Evolutionary conservation across 2,329 filamentous ascomycete genomes (phyloP), one percentile per base, ranked within the genome.

Genomic region (Knufia petricola): DNA sequence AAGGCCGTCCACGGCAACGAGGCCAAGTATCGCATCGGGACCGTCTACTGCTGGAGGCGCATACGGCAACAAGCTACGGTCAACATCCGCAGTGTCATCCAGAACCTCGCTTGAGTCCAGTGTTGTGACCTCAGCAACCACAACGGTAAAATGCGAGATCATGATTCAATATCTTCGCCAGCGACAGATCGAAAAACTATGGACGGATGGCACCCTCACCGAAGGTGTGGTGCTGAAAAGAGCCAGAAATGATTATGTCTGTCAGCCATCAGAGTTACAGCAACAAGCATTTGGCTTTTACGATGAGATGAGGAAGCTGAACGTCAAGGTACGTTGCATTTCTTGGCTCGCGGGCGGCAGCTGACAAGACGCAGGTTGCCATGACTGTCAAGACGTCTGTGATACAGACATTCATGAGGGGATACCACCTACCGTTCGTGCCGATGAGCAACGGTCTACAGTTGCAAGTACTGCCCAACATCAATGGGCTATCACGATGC

Each of bases 321-420:
- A 80, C 52, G 75, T 79, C 48, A 66, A 69, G 60, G 76, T 77
- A 67, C 55, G n/a, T 70, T 63, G 13, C n/a, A 12, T 12, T 3
- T 6, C 9, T n/a, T 7, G 31, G 54, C 13, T 40, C 23, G 32
- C 19, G 2, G 26, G 10, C 30, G 8, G n/a, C 26, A 36, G 23
- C 20, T 50, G 39, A n/a, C 50, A 55, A 40, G 61, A 12, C 34
- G 34, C 40, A 82, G 76, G 78, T 74, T 57, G 80, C 80, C 44
- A 81, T 84, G 74, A 85, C 81, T 2, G 71, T 84, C 54, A 81
- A 78, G 59, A 84, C 80, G 2, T 70, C 74, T 50, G 74, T 83
- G 34, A 79, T 84, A 58, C 75, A 77, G 54, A 70, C 80, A 23
- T 73, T 84, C 53, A 66, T 83, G 4, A 66, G 73, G 49, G 65